Evolutionary conservation across 805 yeast genomes (phyloP), one percentile per base, ranked within the genome.

Genomic region (Metschnikowia baotianmanensis): DNA sequence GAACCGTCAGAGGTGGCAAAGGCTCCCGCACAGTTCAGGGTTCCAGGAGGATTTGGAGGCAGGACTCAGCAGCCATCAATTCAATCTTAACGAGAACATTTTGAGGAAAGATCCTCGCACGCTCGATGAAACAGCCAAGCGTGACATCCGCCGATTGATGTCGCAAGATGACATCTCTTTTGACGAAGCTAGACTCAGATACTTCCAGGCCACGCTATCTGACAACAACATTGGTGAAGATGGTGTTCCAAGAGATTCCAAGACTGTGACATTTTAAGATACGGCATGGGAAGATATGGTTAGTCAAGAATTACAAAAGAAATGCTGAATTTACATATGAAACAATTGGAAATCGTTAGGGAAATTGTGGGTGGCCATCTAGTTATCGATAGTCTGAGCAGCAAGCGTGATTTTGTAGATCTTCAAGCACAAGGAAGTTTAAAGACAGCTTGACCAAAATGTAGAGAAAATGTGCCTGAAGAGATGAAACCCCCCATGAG

Each of bases 161-260:
- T 55, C 67, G 6, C 53, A 57, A 5, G 62, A 73, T 36, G 57
- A 66, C 25, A 46, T 83, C 21, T 53, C 75, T 1, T 86, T 86
- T 56, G 95, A 86, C 57, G 78, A 78, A 30, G 95, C 95, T 1
- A 67, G 95, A 45, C 57, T 76, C 3, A 53, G 69, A 39, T 81
- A 74, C 53, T 72, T 77, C 5, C 67, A 64, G 37, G 47, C 57
- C 12, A 62, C 63, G 47, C 69, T 86, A 56, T 63, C 25, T 5
- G 34, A 36, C 11, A 21, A 46, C 27, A 72, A 69, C 9, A 78
- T 85, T 24, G 83, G 76, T 2, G 71, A 77, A 0, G 82, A 82
- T 57, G 91, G 91, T 0, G 59, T 75, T 36, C 90, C 90, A 0
- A 48, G 69, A 28, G 90, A 83, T 47, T 86, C 89, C 1, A 77